phyloP scores from a whole-genome alignment of 371 early-diverging fungal genomes.

The Sporodiniella umbellata region DNA sequence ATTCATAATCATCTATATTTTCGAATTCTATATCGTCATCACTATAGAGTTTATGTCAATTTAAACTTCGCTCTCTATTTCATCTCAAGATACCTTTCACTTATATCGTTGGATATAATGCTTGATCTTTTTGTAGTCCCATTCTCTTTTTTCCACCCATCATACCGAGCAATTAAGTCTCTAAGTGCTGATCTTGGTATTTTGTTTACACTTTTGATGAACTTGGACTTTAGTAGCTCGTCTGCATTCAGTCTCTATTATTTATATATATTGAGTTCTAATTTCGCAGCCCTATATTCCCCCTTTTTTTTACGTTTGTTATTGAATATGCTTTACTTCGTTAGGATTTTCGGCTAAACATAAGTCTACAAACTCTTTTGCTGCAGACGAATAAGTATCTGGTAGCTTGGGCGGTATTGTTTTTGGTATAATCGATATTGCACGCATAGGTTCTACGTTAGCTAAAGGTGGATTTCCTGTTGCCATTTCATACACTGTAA shows the following conservation, averaged over 20 bases:
- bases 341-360: constrained; percentile 89
- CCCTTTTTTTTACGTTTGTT: not conserved
- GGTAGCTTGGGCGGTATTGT: constrained; percentile 70
- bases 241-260: constrained; percentile 63
- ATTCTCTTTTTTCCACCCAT: constrained; percentile 47
- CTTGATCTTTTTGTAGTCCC: constrained; percentile 39
- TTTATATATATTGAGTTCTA: not conserved
- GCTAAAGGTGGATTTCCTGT: constrained; percentile 94
- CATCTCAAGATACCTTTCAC: constrained; percentile 29
- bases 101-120: constrained; percentile 38
- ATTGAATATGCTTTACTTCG: constrained; percentile 53
- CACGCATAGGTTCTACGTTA: constrained; percentile 88
- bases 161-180: constrained; percentile 51
- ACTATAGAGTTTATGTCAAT: constrained; percentile 3
- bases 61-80: not conserved
- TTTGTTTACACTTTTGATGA: constrained; percentile 52
- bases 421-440: constrained; percentile 84
- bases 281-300: not conserved
- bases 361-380: constrained; percentile 86
- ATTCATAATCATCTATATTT: constrained; percentile 30
- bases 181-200: constrained; percentile 38
- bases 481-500: constrained; percentile 95
- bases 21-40: constrained; percentile 27
- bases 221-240: constrained; percentile 53
- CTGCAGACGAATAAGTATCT: constrained; percentile 67